Evolutionary conservation across 495 filamentous ascomycete genomes (phyloP).

Genomic region (Penicillium maclennaniae): DNA sequence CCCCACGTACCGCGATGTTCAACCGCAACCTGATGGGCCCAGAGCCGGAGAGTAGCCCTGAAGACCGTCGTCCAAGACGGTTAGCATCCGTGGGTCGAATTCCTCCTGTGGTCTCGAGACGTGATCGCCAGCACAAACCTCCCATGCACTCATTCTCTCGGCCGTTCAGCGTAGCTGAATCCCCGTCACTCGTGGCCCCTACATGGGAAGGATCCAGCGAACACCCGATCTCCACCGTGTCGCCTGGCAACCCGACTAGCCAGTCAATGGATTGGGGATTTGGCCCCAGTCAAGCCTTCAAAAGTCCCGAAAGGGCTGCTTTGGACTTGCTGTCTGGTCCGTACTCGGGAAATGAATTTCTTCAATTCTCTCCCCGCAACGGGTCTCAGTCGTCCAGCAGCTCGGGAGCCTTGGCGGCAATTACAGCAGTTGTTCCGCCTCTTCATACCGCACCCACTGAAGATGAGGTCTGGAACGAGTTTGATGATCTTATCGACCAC

Average conservation of each 20-base stretch:
- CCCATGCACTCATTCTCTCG: conserved; percentile 82
- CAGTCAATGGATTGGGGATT: conserved; percentile 19
- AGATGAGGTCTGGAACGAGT: conserved; percentile 95
- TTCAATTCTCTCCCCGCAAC: conserved; percentile 69
- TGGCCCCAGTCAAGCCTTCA: conserved; percentile 36
- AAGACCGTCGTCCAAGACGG: conserved; percentile 36
- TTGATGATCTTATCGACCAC: conserved; percentile 82
- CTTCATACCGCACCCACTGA: conserved; percentile 58
- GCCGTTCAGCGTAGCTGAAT: conserved; percentile 57
- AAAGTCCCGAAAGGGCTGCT: conserved; percentile 33
- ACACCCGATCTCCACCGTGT: conserved; percentile 21
- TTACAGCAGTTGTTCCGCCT: conserved; percentile 59
- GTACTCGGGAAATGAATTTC: conserved; percentile 53
- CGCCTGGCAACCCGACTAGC: conserved; percentile 20
- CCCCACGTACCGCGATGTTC: conserved; percentile 41
- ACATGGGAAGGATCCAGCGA: conserved; percentile 10
- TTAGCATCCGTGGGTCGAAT: conserved; percentile 86
- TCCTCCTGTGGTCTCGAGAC: conserved; percentile 73
- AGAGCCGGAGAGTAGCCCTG: conserved; percentile 17
- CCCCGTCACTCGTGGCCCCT: conserved; percentile 25
- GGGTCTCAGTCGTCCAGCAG: conserved; percentile 67
- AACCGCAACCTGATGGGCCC: conserved; percentile 21
- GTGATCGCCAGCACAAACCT: conserved; percentile 63
- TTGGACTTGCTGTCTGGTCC: conserved; percentile 40
- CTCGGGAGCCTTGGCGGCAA: conserved; percentile 56